Conservation (phyloP, 306 rosid genomes). For the Trifolium pratense region DNA sequence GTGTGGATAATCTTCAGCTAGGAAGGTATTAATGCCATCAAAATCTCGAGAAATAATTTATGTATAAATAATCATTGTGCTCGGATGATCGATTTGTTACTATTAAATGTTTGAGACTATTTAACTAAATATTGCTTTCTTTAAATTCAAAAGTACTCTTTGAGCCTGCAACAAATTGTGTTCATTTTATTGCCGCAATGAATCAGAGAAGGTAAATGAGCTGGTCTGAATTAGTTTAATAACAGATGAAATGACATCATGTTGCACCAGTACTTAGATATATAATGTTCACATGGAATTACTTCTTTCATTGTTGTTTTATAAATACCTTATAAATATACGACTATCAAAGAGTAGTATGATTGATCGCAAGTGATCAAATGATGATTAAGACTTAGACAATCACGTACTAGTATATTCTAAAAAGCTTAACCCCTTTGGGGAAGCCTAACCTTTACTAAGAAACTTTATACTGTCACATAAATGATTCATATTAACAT, state of each 20-base stretch:
- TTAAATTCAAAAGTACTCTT: neutral
- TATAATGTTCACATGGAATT: neutral
- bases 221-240: neutral
- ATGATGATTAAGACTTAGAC: neutral
- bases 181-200: neutral
- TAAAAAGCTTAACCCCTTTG: neutral
- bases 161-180: neutral
- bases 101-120: neutral
- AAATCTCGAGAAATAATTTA: neutral
- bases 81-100: neutral
- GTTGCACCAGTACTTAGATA: neutral
- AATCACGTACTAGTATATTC: no score
- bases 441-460: neutral
- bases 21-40: slow-evolving; percentile 7
- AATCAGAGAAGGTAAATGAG: neutral
- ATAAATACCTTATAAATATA: neutral
- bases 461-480: neutral
- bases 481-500: neutral
- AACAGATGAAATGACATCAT: neutral
- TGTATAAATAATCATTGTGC: slow-evolving; percentile 7
- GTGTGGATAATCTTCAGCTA: slow-evolving; percentile 4
- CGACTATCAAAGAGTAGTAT: neutral
- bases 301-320: neutral
- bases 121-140: slow-evolving; percentile 5
- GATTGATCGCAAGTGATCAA: neutral